These are phyloP conservation scores for Fomitopsis schrenkii DNA, from an alignment of 1,284 basidiomycete genomes.

Conservation along the genomic window DNA sequence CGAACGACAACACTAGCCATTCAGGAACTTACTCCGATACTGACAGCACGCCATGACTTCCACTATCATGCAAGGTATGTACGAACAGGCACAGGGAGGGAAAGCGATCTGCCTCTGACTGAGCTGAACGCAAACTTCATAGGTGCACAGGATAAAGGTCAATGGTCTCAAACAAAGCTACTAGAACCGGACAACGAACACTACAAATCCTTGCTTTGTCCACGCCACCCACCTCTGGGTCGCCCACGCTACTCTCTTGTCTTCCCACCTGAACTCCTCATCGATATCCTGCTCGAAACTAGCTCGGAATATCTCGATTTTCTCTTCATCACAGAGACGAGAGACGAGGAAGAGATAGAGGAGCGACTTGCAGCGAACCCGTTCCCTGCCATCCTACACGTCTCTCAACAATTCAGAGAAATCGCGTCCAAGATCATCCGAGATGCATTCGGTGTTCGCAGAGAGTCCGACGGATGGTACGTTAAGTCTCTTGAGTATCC, in stretches of 20 bases:
- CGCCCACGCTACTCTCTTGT: background rate
- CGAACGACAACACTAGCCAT: no score
- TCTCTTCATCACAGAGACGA: background rate
- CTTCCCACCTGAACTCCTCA: background rate
- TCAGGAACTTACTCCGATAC: no score
- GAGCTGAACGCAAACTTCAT: no score
- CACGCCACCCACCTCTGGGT: background rate
- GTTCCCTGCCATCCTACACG: background rate
- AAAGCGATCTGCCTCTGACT: no score
- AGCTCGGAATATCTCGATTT: background rate
- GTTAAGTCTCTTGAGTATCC: background rate
- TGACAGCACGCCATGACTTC: no score
- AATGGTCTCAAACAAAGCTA: no score
- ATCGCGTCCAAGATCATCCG: background rate
- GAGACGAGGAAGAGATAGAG: background rate
- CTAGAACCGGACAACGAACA: background rate
- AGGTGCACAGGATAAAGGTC: no score
- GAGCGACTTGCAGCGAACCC: background rate
- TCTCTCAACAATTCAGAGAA: constrained; percentile 2
- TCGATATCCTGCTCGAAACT: background rate
- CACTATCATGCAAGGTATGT: no score
- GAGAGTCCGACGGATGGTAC: background rate
- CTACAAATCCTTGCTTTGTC: background rate
- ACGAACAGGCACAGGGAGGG: no score
- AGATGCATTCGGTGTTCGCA: background rate